Conservation (phyloP, 1,139 yeast genomes). For the Spathaspora sp. region DNA sequence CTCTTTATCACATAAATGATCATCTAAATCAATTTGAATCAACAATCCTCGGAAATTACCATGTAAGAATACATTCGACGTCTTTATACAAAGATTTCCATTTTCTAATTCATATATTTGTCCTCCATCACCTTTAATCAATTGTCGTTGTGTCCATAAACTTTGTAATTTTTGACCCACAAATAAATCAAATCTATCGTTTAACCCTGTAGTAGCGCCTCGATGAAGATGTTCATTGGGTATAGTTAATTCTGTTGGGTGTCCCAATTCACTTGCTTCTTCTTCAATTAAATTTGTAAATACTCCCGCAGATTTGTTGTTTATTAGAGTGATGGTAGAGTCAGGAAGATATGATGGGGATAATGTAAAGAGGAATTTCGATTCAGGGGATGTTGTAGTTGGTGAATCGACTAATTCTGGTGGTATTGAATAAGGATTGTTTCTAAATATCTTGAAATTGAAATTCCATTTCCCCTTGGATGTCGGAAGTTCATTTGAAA, state of each 20-base stretch:
- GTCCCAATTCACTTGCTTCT: conserved; percentile 26
- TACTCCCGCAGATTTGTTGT: conserved; percentile 47
- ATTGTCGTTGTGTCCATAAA: conserved; percentile 70
- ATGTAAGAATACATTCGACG: conserved; percentile 72
- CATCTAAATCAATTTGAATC: conserved; percentile 50
- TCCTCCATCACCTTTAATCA: conserved; percentile 79
- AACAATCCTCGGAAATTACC: conserved; percentile 73
- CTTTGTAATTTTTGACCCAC: conserved; percentile 62
- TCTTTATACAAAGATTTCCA: conserved; percentile 48
- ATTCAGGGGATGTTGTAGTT: conserved; percentile 33
- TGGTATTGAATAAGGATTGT: conserved; percentile 54
- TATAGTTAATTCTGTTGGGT: conserved; percentile 24
- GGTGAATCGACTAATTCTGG: conserved; percentile 27
- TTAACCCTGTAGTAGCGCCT: conserved; percentile 50
- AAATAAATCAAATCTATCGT: conserved; percentile 50
- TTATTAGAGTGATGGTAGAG: conserved; percentile 52
- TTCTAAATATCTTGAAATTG: conserved; percentile 62
- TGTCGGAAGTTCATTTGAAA: conserved; percentile 62
- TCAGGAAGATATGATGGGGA: conserved; percentile 54
- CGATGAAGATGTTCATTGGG: conserved; percentile 39
- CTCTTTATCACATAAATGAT: conserved; percentile 15
- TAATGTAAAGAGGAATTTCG: conserved; percentile 56
- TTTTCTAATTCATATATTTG: conserved; percentile 55
- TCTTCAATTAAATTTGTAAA: conserved; percentile 41
- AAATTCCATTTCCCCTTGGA: conserved; percentile 63